Evolutionary conservation across 768 basidiomycete genomes (phyloP), one percentile per base, ranked within the genome.

Genomic region (Rhizopogon vulgaris): DNA sequence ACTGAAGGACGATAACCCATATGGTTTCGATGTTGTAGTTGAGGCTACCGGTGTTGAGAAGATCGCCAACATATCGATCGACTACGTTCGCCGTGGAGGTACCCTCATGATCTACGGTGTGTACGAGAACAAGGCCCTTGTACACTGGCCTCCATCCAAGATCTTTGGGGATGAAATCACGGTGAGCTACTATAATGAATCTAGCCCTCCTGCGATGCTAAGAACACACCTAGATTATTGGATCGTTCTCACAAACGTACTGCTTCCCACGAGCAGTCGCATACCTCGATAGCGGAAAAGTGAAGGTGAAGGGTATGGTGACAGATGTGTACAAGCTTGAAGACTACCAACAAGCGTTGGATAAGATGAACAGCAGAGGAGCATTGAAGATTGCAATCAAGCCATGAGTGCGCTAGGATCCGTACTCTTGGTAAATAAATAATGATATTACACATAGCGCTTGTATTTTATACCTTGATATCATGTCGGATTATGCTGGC

Each of bases 191-290:
- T 17, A 6, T 15, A 4, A n/a, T 10, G 10, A 5, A 6, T n/a
- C 17, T 9, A 6, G 25, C 38, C 3, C 0, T 41, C 1, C 42
- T 57, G 25, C 63, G 22, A 18, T 15, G 4, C 8, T 49, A n/a
- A 49, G 25, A 12, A 51, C 39, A 42, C 52, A 0, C 11, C 45
- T 48, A 90, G 87, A 92, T 93, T 59, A 89, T 93, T 53, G 90
- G 91, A 11, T 94, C 91, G 1, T 94, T 93, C 73, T 87, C 91
- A 8, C 92, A 94, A 58, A 84, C 84, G 1, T 84, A 75, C 70
- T 93, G 91, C 69, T 94, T 95, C 84, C 90, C 91, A 40, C 84
- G 92, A 5, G 90, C 92, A 2, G 82, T 95, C 34, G 87, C 84
- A 11, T 94, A 94, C 66, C 81, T 95, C 17, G 92, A 95, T 60